Base-by-base conservation (phyloP, 2,329 filamentous ascomycete species). In the Xylariaceae sp. region DNA sequence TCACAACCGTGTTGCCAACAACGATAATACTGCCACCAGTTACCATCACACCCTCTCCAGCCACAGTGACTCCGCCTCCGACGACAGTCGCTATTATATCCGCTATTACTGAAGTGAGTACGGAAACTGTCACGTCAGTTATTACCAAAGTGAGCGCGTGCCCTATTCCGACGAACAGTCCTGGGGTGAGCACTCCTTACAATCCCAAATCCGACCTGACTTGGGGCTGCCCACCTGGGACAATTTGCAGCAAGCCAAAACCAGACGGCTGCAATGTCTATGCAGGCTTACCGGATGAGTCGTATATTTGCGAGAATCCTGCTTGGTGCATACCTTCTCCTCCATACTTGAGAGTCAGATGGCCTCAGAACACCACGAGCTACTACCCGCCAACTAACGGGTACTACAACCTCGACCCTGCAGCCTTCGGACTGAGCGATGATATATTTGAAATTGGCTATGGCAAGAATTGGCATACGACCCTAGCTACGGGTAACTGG, bases 321-420 rank as follows among this genome's bases (percentile, higher is more conserved):
- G 51, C 65, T 10, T 67, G 74, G 58, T 84, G 80, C 59, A 66
- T 76, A 1, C 60, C 61, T 2, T 65, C 80, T 9, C 79, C 76
- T 0, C 53, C 63, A 0, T 65, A 70, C 56, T 61, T 63, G 1
- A 60, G 59, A 1, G 65, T 74, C 0, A 63, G 62, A 0, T 84
- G 80, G 81, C 61, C 67, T 0, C 60, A 66, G 1, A 73, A 75
- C 51, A 53, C 72, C 41, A 81, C 78, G 0, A 58, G 69, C 15
- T 83, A 79, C 63, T 84, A 78, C 57, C 77, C 77, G 1, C 74
- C 78, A 1, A 74, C 72, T 0, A 65, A 74, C 0, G 80, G 77
- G 3, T 88, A 87, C 65, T 88, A 84, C 70, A 78, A 87, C 54
- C 74, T 88, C n/a, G 74, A 84, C 51, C 81, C 86, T 0, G 67